Conservation (phyloP, 768 basidiomycete species). For the Lentinula sp. region DNA sequence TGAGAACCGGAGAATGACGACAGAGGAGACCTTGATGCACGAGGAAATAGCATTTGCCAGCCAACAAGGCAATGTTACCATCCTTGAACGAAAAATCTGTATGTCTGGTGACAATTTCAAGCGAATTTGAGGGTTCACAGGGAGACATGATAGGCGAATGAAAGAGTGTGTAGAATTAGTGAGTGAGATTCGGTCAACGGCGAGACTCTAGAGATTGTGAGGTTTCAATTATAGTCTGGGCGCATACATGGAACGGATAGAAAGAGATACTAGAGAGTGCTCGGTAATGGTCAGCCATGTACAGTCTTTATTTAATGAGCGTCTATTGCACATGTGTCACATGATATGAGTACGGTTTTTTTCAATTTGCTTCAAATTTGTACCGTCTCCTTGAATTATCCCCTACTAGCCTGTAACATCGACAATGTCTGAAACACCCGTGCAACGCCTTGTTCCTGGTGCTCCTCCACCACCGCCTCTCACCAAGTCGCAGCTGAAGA, state of each 20-base stretch:
- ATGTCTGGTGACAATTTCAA: constrained; percentile 26
- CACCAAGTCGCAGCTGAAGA: constrained; percentile 63
- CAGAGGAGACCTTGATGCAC: constrained; percentile 63
- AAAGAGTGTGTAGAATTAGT: neutral
- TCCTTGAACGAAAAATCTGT: constrained; percentile 58
- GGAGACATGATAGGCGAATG: neutral
- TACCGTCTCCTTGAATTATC: neutral
- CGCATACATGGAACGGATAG: neutral
- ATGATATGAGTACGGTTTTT: neutral
- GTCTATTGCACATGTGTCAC: too few relatives aligned
- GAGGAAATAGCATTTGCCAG: constrained; percentile 54
- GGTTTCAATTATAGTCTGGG: neutral
- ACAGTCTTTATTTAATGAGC: too few relatives aligned
- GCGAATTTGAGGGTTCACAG: neutral
- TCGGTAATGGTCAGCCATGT: too few relatives aligned
- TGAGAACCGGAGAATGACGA: constrained; percentile 54
- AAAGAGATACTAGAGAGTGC: neutral
- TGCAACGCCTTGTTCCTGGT: constrained; percentile 65
- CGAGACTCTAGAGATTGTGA: neutral
- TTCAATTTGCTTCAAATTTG: neutral
- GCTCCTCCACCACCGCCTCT: constrained; percentile 58
- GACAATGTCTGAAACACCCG: constrained; percentile 14
- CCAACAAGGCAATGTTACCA: constrained; percentile 62
- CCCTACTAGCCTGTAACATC: constrained; percentile 24
- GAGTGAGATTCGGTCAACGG: neutral